Conservation (phyloP, 1,139 yeast genomes). For the Debaryomyces robertsiae region DNA sequence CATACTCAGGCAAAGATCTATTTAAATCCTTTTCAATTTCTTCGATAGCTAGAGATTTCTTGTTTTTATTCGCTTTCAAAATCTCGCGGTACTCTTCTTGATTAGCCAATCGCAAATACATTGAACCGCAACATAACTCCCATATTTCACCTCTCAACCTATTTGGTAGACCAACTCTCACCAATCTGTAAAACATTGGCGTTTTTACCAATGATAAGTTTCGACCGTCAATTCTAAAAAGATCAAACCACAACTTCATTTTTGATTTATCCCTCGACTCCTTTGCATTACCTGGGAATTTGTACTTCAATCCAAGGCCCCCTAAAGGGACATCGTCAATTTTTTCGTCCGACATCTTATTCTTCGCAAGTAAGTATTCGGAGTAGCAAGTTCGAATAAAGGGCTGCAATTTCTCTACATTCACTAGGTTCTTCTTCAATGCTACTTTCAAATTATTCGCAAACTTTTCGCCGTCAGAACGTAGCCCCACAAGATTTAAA, state of each 20-base stretch:
- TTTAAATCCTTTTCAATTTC: slow-evolving; percentile 96
- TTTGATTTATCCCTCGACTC: slow-evolving; percentile 80
- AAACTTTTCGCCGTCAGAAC: slow-evolving; percentile 79
- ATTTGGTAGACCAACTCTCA: slow-evolving; percentile 91
- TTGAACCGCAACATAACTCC: slow-evolving; percentile 90
- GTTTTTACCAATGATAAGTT: slow-evolving; percentile 75
- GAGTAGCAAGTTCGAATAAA: slow-evolving; percentile 80
- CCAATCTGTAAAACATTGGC: slow-evolving; percentile 75
- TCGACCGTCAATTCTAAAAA: slow-evolving; percentile 80
- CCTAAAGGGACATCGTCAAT: slow-evolving; percentile 67
- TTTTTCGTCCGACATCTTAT: slow-evolving; percentile 48
- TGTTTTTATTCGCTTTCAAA: slow-evolving; percentile 60
- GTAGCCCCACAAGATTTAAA: slow-evolving; percentile 75
- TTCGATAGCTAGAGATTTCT: slow-evolving; percentile 81
- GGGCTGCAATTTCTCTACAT: slow-evolving; percentile 62
- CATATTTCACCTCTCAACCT: slow-evolving; percentile 92
- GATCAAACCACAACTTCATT: slow-evolving; percentile 91
- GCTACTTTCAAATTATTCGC: slow-evolving; percentile 66
- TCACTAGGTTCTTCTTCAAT: slow-evolving; percentile 63
- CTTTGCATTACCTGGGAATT: slow-evolving; percentile 87
- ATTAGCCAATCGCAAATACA: slow-evolving; percentile 68
- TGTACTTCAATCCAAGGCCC: slow-evolving; percentile 80
- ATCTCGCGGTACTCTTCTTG: slow-evolving; percentile 60
- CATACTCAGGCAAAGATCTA: slow-evolving; percentile 92
- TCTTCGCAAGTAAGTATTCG: slow-evolving; percentile 74